Conservation (phyloP, 805 yeast species). For the Candida vaughaniae region DNA sequence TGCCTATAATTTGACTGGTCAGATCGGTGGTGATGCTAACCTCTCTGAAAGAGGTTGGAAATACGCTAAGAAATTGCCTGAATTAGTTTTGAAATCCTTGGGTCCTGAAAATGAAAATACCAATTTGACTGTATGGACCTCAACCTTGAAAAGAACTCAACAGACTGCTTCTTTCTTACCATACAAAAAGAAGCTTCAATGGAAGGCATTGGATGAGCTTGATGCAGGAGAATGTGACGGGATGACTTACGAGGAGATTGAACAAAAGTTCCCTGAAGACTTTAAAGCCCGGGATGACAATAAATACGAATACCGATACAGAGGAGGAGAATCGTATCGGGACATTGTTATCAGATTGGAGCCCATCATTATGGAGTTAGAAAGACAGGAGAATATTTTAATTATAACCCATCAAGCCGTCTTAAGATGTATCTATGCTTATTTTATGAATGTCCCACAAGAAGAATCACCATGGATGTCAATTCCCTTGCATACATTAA, state of each 20-base stretch:
- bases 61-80: conserved; percentile 81
- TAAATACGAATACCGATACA: conserved; percentile 91
- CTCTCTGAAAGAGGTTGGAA: conserved; percentile 80
- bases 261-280: conserved; percentile 82
- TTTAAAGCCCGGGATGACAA: conserved; percentile 94
- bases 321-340: conserved; percentile 96
- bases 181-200: conserved; percentile 70
- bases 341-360: conserved; percentile 94
- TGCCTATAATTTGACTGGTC: conserved; percentile 86
- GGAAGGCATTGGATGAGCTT: conserved; percentile 97
- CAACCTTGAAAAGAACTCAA: conserved; percentile 86
- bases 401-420: conserved; percentile 98
- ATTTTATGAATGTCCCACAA: conserved; percentile 97
- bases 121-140: conserved; percentile 88
- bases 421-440: conserved; percentile 92
- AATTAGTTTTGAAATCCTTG: conserved; percentile 63
- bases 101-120: conserved; percentile 53
- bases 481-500: conserved; percentile 92
- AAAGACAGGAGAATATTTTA: conserved; percentile 92
- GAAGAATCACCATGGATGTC: conserved; percentile 99
- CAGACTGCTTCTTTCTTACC: conserved; percentile 86
- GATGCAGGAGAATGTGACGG: conserved; percentile 99
- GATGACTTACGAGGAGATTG: conserved; percentile 92
- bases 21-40: conserved; percentile 93
- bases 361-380: conserved; percentile 98